Evolutionary conservation across 1,284 basidiomycete genomes (phyloP).

Genomic region (Melampsora americana): DNA sequence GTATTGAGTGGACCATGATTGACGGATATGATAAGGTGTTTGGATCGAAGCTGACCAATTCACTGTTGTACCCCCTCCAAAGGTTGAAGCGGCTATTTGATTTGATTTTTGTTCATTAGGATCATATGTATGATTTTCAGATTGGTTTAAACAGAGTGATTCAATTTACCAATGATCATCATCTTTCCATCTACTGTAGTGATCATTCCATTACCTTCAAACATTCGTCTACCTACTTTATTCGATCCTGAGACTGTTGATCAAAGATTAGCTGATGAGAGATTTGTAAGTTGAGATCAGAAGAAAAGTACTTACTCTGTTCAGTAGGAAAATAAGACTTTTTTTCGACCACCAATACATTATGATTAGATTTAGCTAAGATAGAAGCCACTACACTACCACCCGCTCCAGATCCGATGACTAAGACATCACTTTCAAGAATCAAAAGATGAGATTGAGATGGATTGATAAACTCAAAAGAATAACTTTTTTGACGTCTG

Average conservation of each 20-base stretch:
- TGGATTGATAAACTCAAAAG: conserved; percentile 5
- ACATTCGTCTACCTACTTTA: not conserved
- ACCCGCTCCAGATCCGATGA: conserved; percentile 58
- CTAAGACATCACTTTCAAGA: conserved; percentile 16
- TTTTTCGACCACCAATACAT: conserved; percentile 57
- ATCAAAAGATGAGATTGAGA: not conserved
- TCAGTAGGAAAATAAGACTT: conserved; percentile 55
- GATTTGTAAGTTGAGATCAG: not conserved
- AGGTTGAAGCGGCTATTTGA: conserved; percentile 52
- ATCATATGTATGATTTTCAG: not conserved
- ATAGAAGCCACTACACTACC: conserved; percentile 55
- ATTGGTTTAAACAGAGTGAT: not conserved
- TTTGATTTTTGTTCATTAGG: not conserved
- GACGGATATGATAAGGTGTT: conserved; percentile 55
- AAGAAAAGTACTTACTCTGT: conserved; percentile 47
- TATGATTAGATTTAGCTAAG: conserved; percentile 53
- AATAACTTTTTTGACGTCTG: not conserved
- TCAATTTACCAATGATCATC: conserved; percentile 55
- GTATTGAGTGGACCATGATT: conserved; percentile 54
- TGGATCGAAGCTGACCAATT: conserved; percentile 58
- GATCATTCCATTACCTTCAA: conserved; percentile 54
- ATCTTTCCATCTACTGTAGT: conserved; percentile 55
- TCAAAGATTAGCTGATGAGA: not conserved
- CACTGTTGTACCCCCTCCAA: conserved; percentile 58
- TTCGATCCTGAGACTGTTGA: conserved; percentile 16